phyloP scores from a whole-genome alignment of 139 green algal species.

The Mesotaenium endlicherianum region DNA sequence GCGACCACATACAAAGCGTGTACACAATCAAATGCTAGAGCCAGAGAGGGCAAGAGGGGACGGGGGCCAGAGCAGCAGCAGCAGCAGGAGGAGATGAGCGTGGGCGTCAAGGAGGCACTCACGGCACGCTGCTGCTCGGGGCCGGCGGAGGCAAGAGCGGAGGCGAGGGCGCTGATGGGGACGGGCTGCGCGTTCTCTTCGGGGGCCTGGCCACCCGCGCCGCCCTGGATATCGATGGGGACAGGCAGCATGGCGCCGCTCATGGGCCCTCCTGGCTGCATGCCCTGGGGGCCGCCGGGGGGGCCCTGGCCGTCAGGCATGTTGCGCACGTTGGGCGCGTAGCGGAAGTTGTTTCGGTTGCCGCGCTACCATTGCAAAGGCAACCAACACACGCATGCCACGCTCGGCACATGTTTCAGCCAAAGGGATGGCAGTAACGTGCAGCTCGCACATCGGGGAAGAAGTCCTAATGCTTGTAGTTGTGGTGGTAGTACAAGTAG shows the following conservation, averaged over 20 bases:
- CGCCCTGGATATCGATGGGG: constrained; percentile 8
- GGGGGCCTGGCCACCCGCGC: background rate
- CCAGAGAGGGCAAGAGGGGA: too few species aligned
- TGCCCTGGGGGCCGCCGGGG: background rate
- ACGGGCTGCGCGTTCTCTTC: background rate
- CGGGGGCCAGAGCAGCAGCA: too few species aligned
- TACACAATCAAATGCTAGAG: too few species aligned
- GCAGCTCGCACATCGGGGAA: background rate
- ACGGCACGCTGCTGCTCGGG: constrained; percentile 55
- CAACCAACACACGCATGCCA: constrained; percentile 3
- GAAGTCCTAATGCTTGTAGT: background rate
- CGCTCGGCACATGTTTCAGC: background rate
- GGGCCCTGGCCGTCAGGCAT: background rate
- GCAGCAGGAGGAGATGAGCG: background rate
- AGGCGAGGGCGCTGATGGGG: constrained; percentile 41
- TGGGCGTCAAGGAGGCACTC: background rate
- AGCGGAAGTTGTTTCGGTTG: constrained; percentile 3
- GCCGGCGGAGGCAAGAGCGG: constrained; percentile 43
- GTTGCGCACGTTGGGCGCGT: constrained; percentile 17
- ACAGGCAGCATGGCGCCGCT: constrained; percentile 20
- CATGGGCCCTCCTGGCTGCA: constrained; percentile 11
- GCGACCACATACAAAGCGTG: too few species aligned
- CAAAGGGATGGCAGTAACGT: constrained; percentile 8
- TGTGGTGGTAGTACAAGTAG: background rate
- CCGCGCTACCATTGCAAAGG: constrained; percentile 7